phyloP scores from a whole-genome alignment of 208 protist genomes.

The Leishmania gerbilli region DNA sequence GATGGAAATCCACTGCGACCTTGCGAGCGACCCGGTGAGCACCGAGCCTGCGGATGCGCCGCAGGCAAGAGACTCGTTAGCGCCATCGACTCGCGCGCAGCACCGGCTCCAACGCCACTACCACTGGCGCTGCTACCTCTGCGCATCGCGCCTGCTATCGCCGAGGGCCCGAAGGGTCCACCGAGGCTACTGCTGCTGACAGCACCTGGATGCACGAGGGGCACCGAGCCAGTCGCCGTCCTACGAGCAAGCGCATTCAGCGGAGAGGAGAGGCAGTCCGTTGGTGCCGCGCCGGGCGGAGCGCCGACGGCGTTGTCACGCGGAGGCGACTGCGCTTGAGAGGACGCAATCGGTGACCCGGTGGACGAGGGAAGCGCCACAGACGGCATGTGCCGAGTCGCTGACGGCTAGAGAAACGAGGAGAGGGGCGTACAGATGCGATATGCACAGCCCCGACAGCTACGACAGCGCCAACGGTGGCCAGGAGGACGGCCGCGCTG shows the following conservation, averaged over 20 bases:
- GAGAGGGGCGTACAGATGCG: neutral
- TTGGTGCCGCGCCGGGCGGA: neutral
- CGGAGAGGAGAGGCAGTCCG: neutral
- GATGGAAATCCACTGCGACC: conserved; percentile 7
- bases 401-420: neutral
- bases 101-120: neutral
- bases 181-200: neutral
- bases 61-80: neutral
- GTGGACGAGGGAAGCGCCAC: neutral
- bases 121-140: neutral
- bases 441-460: neutral
- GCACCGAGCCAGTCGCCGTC: neutral
- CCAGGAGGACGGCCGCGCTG: neutral
- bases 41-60: neutral
- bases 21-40: conserved; percentile 18
- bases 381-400: neutral
- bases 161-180: neutral
- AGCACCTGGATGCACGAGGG: neutral
- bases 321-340: neutral
- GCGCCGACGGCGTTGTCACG: neutral
- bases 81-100: neutral
- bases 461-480: neutral
- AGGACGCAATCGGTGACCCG: neutral
- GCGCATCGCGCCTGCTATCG: neutral
- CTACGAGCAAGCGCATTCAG: neutral